A percentile compares a stretch with the other conserved stretches of the same genome.
Conservation (phyloP, 129 eudicot genomes). For the Solidago caesia region DNA sequence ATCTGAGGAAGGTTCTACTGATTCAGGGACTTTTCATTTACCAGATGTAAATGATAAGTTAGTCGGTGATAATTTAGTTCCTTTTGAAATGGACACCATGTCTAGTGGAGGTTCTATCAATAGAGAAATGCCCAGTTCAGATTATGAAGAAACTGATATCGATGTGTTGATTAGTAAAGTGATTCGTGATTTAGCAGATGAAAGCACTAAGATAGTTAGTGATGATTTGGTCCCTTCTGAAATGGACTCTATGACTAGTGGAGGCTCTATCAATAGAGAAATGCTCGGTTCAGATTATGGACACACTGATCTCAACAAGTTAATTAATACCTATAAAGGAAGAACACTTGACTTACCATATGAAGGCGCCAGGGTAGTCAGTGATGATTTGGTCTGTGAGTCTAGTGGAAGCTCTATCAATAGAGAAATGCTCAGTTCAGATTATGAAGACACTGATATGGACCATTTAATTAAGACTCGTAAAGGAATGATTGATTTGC, state of each 20-base stretch:
- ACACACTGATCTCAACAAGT: too few relatives aligned
- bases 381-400: conserved; percentile 3
- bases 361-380: not conserved
- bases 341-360: too few relatives aligned
- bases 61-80: conserved; percentile 1
- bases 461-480: not conserved
- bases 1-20: conserved; percentile 6
- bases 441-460: conserved; percentile 11
- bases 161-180: not conserved
- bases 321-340: not conserved
- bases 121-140: not conserved
- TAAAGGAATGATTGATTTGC: not conserved
- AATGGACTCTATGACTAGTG: not conserved
- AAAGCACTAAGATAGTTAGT: too few relatives aligned
- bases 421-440: not conserved
- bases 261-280: conserved; percentile 1
- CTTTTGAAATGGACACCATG: conserved; percentile 10
- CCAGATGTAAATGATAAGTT: not conserved
- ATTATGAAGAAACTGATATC: not conserved
- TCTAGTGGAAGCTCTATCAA: not conserved
- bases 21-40: not conserved
- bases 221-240: conserved; percentile 14
- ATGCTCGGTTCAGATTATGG: conserved; percentile 1
- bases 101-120: not conserved
- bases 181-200: too few relatives aligned